Conservation (phyloP, 176 grass and related monocot genomes). For the Paspalum notatum region DNA sequence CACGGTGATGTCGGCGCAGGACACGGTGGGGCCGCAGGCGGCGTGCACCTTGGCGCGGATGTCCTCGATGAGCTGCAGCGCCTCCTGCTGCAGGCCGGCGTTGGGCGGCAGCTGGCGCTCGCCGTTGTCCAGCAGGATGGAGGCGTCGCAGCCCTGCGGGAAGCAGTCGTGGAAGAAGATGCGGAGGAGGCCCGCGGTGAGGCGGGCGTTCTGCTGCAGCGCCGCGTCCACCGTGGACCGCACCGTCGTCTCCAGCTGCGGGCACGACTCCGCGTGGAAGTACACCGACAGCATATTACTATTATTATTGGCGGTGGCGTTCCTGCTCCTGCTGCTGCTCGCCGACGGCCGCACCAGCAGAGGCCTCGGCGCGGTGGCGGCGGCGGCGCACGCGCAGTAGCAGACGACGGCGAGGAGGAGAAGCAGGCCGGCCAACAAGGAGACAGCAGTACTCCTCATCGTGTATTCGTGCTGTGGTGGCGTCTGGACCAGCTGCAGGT, state of each 20-base stretch:
- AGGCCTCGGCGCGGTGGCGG: background rate
- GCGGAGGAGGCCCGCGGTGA: slow-evolving; percentile 49
- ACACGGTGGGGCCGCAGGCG: slow-evolving; percentile 12
- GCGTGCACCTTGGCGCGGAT: slow-evolving; percentile 44
- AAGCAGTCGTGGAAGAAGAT: slow-evolving; percentile 64
- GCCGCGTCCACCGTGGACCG: slow-evolving; percentile 2
- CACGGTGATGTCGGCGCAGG: slow-evolving; percentile 39
- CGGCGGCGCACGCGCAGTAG: background rate
- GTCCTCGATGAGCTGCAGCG: slow-evolving; percentile 44
- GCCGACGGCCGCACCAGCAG: background rate
- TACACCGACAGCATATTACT: background rate
- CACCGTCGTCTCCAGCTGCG: slow-evolving; percentile 38
- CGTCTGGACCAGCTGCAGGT: too few relatives aligned
- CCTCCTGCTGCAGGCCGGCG: slow-evolving; percentile 37
- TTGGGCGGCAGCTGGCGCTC: slow-evolving; percentile 32
- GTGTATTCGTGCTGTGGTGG: too few relatives aligned
- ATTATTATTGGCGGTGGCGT: background rate
- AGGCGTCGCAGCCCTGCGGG: slow-evolving; percentile 60
- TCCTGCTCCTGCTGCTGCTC: background rate
- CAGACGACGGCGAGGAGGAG: background rate
- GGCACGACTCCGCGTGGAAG: slow-evolving; percentile 30
- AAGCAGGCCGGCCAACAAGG: background rate
- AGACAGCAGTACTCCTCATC: too few relatives aligned
- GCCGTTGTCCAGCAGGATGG: slow-evolving; percentile 38
- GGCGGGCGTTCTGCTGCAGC: slow-evolving; percentile 6